A percentile compares a stretch with the other conserved stretches of the same genome.
These are phyloP conservation scores for Chrysoporthe deuterocubensis DNA, from an alignment of 2,329 filamentous ascomycete species.

Conservation along the genomic window DNA sequence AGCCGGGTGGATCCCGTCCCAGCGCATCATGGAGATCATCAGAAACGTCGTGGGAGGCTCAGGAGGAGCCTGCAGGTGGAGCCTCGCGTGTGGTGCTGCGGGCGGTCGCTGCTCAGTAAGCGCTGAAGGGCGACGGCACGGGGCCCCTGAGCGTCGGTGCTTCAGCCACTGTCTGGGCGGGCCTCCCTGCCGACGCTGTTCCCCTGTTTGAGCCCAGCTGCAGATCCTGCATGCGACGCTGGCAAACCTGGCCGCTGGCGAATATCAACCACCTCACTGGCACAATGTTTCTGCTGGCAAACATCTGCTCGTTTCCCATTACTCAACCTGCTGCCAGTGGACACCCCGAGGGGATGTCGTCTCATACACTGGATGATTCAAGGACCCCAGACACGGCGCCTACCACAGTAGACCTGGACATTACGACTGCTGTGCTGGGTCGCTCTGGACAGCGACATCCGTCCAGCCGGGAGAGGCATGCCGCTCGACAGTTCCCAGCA, in stretches of 20 bases:
- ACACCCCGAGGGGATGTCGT: neutral
- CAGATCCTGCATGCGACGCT: neutral
- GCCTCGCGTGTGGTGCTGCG: neutral
- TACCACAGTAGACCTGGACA: neutral
- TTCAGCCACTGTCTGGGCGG: slow-evolving; percentile 7
- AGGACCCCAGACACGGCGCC: neutral
- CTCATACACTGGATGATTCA: slow-evolving; percentile 2
- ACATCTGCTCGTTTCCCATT: slow-evolving; percentile 1
- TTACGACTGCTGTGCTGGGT: neutral
- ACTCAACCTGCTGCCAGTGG: neutral
- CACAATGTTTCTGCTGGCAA: slow-evolving; percentile 5
- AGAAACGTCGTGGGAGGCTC: slow-evolving; percentile 4
- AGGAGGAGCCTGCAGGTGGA: neutral
- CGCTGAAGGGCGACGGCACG: neutral
- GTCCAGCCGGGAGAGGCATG: neutral
- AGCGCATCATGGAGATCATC: neutral
- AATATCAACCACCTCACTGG: slow-evolving; percentile 10
- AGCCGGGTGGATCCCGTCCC: neutral
- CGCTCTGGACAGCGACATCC: neutral
- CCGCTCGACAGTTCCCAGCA: neutral
- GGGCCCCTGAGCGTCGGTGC: neutral
- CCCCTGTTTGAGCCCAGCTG: slow-evolving; percentile 7
- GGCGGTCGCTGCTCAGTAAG: neutral
- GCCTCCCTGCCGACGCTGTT: neutral
- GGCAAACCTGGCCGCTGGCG: neutral